phyloP scores from a whole-genome alignment of 1,284 basidiomycete species.

The Peniophora sp. region DNA sequence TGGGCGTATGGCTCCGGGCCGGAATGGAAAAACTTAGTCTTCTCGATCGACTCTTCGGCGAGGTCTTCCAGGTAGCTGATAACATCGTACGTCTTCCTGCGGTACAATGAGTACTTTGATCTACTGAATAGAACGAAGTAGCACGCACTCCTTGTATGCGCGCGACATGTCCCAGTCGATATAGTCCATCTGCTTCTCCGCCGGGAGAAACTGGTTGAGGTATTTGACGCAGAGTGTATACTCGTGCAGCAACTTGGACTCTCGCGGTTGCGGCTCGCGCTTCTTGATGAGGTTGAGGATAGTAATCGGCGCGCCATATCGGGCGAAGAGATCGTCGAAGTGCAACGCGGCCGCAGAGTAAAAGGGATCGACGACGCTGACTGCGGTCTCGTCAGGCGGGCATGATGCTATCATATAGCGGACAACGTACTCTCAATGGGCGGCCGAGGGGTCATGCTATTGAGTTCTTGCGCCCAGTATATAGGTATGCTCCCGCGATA shows the following conservation, averaged over 20 bases:
- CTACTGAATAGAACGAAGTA: not conserved
- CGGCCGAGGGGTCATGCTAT: slow-evolving; percentile 84
- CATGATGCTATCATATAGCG: slow-evolving; percentile 5
- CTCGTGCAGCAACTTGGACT: slow-evolving; percentile 89
- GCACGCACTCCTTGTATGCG: slow-evolving; percentile 75
- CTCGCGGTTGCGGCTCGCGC: slow-evolving; percentile 73
- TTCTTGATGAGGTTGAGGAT: slow-evolving; percentile 96
- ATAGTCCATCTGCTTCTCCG: slow-evolving; percentile 83
- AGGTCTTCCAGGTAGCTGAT: slow-evolving; percentile 94
- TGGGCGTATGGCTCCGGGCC: slow-evolving; percentile 74
- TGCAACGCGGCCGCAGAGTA: slow-evolving; percentile 90
- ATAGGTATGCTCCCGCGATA: slow-evolving; percentile 94
- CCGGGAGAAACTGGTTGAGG: slow-evolving; percentile 92
- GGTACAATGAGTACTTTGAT: slow-evolving; percentile 3
- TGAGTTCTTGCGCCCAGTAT: slow-evolving; percentile 94
- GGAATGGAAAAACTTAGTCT: slow-evolving; percentile 92
- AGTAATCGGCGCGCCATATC: slow-evolving; percentile 88
- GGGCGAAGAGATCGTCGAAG: slow-evolving; percentile 86
- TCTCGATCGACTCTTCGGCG: slow-evolving; percentile 88
- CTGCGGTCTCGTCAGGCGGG: slow-evolving; percentile 30
- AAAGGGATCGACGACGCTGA: slow-evolving; percentile 93
- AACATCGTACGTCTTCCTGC: slow-evolving; percentile 89
- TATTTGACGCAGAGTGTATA: slow-evolving; percentile 92
- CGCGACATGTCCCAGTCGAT: slow-evolving; percentile 96
- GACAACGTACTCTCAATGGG: slow-evolving; percentile 83